Base-by-base conservation (phyloP, 345 rosid species). In the Hibiscus tridactylites region DNA sequence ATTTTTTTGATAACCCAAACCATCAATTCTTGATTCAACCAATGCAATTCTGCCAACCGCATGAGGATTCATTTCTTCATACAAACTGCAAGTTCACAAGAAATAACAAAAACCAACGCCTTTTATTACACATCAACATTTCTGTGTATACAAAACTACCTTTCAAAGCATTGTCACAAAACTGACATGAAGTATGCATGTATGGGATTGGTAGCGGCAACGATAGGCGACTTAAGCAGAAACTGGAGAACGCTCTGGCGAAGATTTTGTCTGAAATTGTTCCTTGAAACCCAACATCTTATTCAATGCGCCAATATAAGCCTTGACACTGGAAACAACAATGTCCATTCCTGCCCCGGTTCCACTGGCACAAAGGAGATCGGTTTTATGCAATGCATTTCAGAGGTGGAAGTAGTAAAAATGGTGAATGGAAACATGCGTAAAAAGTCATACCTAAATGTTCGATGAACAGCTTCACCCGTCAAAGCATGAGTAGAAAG, bases 321-420 rank as follows among this genome's bases (percentile, higher is more conserved):
- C 97, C 87, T 81, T 95, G 60, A 89, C 97, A 74, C 99, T 95
- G 31, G 98, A 95, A 71, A 90, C 99, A 52, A 84, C 91, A 58
- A 95, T 81, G 74, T 95, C 99, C 93, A 92, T 87, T 70, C 85
- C 86, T n/a, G 93, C 91, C 75, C 98, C 97, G 0, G 78, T 83
- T 67, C 98, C 99, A 86, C 97, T 88, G 83, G 24, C 4, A 67
- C 24, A 21, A 21, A 3, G 9, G 46, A 39, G 50, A 21, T 21
- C 24, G 24, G 24, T 21, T 21, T 21, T 33, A 42, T 39, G 72
- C 31, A 47, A 17, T 31, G 46, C 66, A 42, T 42, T 64, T 47
- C n/a, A 49, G 26, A 70, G 3, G 57, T 54, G 33, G 16, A 35
- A 19, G 65, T 13, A 28, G 37, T 11, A 15, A 1, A 52, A 44